Base-by-base conservation (phyloP, 2,329 filamentous ascomycete genomes). In the Coniella lustricola region DNA sequence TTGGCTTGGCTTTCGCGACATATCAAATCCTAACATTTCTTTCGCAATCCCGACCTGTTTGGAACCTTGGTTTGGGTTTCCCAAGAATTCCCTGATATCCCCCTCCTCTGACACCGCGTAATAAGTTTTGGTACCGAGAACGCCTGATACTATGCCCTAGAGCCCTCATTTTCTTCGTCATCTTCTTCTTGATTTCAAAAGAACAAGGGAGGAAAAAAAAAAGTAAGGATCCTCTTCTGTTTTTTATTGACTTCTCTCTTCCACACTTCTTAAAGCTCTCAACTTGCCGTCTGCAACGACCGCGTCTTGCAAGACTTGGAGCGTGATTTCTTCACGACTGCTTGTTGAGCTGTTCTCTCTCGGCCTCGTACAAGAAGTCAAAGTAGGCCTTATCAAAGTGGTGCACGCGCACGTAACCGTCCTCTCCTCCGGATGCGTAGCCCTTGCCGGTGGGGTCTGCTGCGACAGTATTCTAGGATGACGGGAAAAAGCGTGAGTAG, bases 341-440 rank as follows among this genome's bases (percentile, higher is more conserved):
- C 58, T 55, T 67, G 69, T 77, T 77, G 61, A 69, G 64, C 55
- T 74, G 71, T 75, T 96, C 90, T 69, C 90, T 79, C 82, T 98
- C 93, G 54, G 97, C 93, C 77, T 98, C 93, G 70, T 95, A 98
- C 76, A 87, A 81, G 74, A 98, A 98, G 71, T 98, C 93, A 68
- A 93, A 97, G 78, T 96, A 98, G 54, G 85, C 81, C 78, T 95
- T 95, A 74, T 98, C 93, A 71, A 98, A 98, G 72, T 95, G 89
- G 73, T 98, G 93, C 59, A 97, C 85, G 64, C 93, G 87, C 56
- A 98, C 91, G 73, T 98, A 98, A 63, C 93, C 93, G 70, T 98
- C 93, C 75, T 98, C 93, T 71, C 90, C 91, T 60, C 93, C 93
- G 63, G 85, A 91, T 62, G 90, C 90, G 72, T 98, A 98, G 62